phyloP scores from a whole-genome alignment of 331 rosid genomes.

The Quercus phellos region DNA sequence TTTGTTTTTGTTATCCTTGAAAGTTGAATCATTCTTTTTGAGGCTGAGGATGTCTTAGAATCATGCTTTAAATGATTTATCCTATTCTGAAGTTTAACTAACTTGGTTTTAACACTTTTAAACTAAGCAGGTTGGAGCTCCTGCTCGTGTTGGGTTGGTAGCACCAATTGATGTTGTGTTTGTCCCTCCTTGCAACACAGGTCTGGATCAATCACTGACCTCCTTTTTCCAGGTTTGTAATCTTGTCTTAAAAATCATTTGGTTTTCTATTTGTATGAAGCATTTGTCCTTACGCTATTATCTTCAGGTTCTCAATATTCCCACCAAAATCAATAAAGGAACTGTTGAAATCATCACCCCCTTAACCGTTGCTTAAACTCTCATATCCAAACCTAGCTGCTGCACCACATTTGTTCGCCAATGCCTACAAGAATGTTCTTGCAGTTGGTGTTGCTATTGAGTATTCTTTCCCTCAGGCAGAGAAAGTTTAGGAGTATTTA shows the following conservation, averaged over 20 bases:
- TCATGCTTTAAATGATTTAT: too few species aligned
- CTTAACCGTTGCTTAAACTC: too few species aligned
- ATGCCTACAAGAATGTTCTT: constrained; percentile 70
- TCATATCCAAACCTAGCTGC: constrained; percentile 78
- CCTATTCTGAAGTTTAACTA: not conserved
- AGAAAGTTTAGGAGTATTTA: constrained; percentile 64
- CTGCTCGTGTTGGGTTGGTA: constrained; percentile 91
- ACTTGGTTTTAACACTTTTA: not conserved
- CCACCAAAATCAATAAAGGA: too few species aligned
- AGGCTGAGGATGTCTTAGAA: too few species aligned
- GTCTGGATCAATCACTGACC: constrained; percentile 87
- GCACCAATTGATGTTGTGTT: constrained; percentile 92
- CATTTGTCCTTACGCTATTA: not conserved
- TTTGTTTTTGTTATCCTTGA: too few species aligned
- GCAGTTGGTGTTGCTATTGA: constrained; percentile 58
- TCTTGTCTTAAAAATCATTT: not conserved
- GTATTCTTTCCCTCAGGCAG: constrained; percentile 65
- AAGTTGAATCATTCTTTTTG: too few species aligned
- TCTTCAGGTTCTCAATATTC: constrained; percentile 54
- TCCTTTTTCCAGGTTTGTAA: constrained; percentile 83
- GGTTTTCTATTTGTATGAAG: not conserved
- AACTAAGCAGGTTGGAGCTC: constrained; percentile 69
- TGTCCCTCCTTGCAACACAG: constrained; percentile 92
- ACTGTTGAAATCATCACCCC: constrained; percentile 28
- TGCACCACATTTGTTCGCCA: constrained; percentile 73